Conservation (phyloP, 306 rosid species). For the Lathyrus aphaca region DNA sequence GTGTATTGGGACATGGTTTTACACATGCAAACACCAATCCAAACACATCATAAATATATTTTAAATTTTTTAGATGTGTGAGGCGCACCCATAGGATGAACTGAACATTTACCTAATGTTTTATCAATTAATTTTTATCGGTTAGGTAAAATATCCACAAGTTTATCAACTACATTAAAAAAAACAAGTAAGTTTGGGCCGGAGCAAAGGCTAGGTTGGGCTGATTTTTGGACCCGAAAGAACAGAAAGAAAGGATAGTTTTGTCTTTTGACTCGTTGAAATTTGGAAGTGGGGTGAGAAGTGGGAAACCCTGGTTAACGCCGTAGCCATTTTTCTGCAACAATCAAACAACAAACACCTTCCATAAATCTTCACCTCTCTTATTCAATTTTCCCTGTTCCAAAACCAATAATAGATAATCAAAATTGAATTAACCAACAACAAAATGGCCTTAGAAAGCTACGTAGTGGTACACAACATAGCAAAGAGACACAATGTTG, state of each 20-base stretch:
- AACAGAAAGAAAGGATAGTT: neutral
- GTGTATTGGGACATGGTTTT: no score
- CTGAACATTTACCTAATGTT: no score
- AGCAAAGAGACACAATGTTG: conserved; percentile 87
- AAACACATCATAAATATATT: no score
- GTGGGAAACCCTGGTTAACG: neutral
- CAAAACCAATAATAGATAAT: neutral
- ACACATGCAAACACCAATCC: no score
- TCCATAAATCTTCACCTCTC: neutral
- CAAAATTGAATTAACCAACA: neutral
- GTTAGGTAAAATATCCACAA: no score
- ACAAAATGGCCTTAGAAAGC: conserved; percentile 59
- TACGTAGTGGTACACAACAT: conserved; percentile 91
- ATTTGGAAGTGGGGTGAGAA: neutral
- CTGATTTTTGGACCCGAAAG: neutral
- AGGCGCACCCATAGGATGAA: no score
- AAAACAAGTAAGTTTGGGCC: neutral
- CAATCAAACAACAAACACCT: neutral
- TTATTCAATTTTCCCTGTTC: neutral
- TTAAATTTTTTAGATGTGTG: no score
- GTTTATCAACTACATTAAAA: no score
- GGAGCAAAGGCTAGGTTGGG: neutral
- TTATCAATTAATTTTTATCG: no score
- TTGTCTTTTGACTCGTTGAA: neutral
- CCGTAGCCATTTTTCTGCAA: neutral